Base-by-base conservation (phyloP, 805 yeast species). In the Cyberlindnera mrakii region DNA sequence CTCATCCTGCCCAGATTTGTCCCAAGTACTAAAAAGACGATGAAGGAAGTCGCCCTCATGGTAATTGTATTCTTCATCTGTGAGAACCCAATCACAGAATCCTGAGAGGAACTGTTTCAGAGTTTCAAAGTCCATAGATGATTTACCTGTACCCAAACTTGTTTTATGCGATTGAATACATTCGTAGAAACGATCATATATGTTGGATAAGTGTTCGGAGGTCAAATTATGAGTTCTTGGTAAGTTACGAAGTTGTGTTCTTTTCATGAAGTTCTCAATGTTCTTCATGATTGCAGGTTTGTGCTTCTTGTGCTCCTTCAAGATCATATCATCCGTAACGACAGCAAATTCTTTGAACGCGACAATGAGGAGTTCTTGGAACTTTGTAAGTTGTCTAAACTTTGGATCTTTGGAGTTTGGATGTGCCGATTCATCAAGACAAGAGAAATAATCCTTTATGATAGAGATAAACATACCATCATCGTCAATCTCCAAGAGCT, bases 381-480 rank as follows among this genome's bases (percentile, higher is more conserved):
- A 93, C 53, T 81, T 82, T 2, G 96, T 85, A 37, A 87, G 77
- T 30, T 77, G 71, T 51, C 82, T 75, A 40, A 75, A 75, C 53
- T 78, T 80, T 23, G 76, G 76, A 54, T 84, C 80, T 7, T 75
- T 63, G 0, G 95, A 74, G 30, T 74, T 74, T 6, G 95, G 90
- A 51, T 85, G 84, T 0, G 90, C 93, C 11, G 85, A 76, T 43
- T 83, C 82, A 56, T 85, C 95, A 18, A 91, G 70, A 0, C 82
- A 74, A 20, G 76, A 70, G 57, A 93, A 93, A 63, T 85, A 93
- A 20, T 80, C 78, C 58, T 91, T 93, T 47, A 93, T 72, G 29
- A 91, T 78, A 5, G 87, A 83, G 37, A 93, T 85, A 52, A 95
- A 89, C 50, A 83, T 78, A 2, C 98, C 98, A 59, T 93, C 98